Evolutionary conservation across 805 yeast genomes (phyloP).

Genomic region (Lachancea nothofagi): DNA sequence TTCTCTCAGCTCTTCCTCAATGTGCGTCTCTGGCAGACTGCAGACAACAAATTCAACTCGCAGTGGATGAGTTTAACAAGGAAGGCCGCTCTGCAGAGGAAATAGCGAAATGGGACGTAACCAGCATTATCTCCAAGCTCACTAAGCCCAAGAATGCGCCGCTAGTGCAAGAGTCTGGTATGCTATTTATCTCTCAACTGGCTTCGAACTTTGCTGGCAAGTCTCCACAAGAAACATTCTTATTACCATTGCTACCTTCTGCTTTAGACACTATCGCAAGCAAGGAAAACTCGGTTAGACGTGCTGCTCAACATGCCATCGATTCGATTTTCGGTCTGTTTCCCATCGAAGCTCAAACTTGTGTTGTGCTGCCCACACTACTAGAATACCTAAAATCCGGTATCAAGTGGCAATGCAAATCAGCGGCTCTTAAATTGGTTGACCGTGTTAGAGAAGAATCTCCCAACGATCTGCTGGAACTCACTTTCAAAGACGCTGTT

Average conservation of each 20-base stretch:
- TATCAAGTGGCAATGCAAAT: slow-evolving; percentile 90
- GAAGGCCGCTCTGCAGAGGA: slow-evolving; percentile 37
- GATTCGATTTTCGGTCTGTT: slow-evolving; percentile 64
- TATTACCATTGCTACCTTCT: slow-evolving; percentile 54
- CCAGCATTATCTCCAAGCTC: slow-evolving; percentile 58
- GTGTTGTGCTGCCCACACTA: slow-evolving; percentile 59
- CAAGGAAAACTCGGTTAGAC: slow-evolving; percentile 78
- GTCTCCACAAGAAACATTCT: slow-evolving; percentile 70
- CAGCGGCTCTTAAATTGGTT: slow-evolving; percentile 68
- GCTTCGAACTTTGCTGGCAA: slow-evolving; percentile 60
- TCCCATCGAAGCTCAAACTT: slow-evolving; percentile 72
- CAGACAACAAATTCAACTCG: slow-evolving; percentile 30
- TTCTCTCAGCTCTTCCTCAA: slow-evolving; percentile 36
- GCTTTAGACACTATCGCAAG: slow-evolving; percentile 75
- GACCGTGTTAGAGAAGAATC: slow-evolving; percentile 73
- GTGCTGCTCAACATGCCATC: slow-evolving; percentile 77
- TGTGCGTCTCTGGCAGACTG: slow-evolving; percentile 34
- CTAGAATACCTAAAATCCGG: slow-evolving; percentile 62
- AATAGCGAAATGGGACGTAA: slow-evolving; percentile 60
- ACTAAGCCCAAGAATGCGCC: slow-evolving; percentile 69
- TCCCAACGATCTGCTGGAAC: slow-evolving; percentile 80
- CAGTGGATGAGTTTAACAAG: slow-evolving; percentile 45
- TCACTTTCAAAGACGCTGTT: slow-evolving; percentile 68
- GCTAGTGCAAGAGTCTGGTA: slow-evolving; percentile 70
- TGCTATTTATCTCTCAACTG: slow-evolving; percentile 52